Base-by-base conservation (phyloP, 768 basidiomycete genomes). In the Boletus rex-veris region DNA sequence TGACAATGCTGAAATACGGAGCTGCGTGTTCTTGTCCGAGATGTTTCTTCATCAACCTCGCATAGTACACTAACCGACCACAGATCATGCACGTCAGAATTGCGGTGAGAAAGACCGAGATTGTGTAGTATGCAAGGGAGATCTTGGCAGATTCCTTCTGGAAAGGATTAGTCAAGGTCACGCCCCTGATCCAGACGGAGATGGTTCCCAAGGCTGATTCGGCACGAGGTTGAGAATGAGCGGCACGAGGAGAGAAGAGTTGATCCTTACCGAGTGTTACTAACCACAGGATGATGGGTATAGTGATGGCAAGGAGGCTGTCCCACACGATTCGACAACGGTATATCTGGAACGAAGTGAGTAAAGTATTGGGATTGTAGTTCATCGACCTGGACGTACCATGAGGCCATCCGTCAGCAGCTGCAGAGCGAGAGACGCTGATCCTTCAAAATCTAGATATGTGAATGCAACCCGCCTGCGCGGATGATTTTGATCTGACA, bases 261-360 rank as follows among this genome's bases (percentile, higher is more conserved):
- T 11, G 26, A 37, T 44, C 3, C 53, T 37, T 19, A 62, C 63
- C 47, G 4, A 65, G 26, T 1, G 60, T 56, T 2, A 7, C 16
- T 5, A 39, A 4, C 60, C 60, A 65, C 12, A 65, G 38, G 26
- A 62, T 41, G 28, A 28, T 46, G 1, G 60, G 56, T 10, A 52
- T 12, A 5, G 53, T n/a, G 33, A 64, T 18, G 30, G 46, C 38
- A n/a, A 45, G 21, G 48, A 38, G 35, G 45, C 48, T 52, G 12
- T 58, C 7, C 73, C 73, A 75, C 14, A 75, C 54, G 30, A 72
- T 57, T 36, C 57, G 68, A 51, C 71, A 72, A 26, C 26, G 26
- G 1, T 26, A 26, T 26, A 26, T 8, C 26, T 75, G 42, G 21
- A 71, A 11, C 5, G 43, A 40, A 24, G 7, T 1, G 26, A 7